Evolutionary conservation across 495 filamentous ascomycete species (phyloP), one percentile per base, ranked within the genome.

Genomic region (Trichoderma orchidacearum): DNA sequence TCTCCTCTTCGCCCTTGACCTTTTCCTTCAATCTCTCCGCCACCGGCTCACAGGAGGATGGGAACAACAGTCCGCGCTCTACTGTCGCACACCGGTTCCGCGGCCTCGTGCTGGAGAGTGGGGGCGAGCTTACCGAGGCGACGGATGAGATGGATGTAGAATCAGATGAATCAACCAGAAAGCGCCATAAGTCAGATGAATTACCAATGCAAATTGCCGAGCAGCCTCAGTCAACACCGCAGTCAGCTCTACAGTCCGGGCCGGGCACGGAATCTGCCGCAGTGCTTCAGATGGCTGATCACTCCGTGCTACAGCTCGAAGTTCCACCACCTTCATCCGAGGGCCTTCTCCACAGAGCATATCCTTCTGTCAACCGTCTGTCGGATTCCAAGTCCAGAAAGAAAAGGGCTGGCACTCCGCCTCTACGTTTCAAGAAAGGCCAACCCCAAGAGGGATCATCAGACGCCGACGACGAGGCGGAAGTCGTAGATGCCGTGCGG

Each of bases 51-150:
- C 18, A 60, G 50, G 70, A 73, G 25, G 70, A 71, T 30, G 70
- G 68, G 38, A 70, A 64, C 59, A 66, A 64, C 30, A 89, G 85
- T 63, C 85, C 86, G 29, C 76, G 80, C 58, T 78, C 80, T 13
- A 77, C 70, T 31, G 83, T 88, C 54, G 83, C 80, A 58, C 77
- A 81, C 60, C 74, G 78, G 55, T 82, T 90, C 61, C 77, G 79
- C 59, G 75, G 81, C 50, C 70, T 89, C 30, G 78, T 63, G 25
- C 68, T 87, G 51, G 79, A 73, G 58, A 75, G 78, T 62, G 70
- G 70, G 63, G 70, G 67, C 58, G 70, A 68, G 66, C 70, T 70
- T 56, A 59, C 38, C 34, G 56, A 57, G 60, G 41, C 54, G 36
- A 57, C 23, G 25, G 53, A 58, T 69, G 56, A 69, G 41, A 55